A percentile compares a stretch with the other conserved stretches of the same genome.
These are phyloP conservation scores for Urtica urens DNA, from an alignment of 306 rosid species.

Conservation along the genomic window DNA sequence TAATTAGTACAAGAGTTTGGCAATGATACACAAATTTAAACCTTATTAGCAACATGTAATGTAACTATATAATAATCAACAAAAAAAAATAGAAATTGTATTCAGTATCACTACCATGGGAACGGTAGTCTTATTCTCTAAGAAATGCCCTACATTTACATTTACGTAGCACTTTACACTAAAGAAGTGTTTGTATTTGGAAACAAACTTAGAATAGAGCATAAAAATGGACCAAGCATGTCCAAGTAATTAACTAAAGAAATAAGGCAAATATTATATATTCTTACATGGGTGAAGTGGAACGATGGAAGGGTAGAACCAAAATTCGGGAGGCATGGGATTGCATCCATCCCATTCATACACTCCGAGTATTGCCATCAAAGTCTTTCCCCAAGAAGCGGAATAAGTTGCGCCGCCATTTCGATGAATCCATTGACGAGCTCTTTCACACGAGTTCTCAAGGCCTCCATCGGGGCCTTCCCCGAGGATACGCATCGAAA, in stretches of 20 bases:
- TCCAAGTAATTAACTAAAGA: background rate
- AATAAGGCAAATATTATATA: no score
- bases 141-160: no score
- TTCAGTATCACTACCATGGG: no score
- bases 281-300: constrained; percentile 5
- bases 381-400: constrained; percentile 78
- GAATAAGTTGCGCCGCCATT: constrained; percentile 44
- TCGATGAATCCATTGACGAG: constrained; percentile 57
- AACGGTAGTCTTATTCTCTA: no score
- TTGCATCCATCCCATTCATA: constrained; percentile 72
- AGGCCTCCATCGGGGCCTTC: constrained; percentile 53
- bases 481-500: constrained; percentile 57
- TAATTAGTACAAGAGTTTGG: no score
- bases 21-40: no score
- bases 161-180: no score
- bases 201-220: no score
- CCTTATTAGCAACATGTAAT: background rate
- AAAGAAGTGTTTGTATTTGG: no score
- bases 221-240: no score
- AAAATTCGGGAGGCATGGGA: constrained; percentile 72
- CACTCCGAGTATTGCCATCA: constrained; percentile 18
- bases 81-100: no score
- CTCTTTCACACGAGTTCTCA: constrained; percentile 47
- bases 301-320: constrained; percentile 27
- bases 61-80: background rate